Evolutionary conservation across 78 protist genomes (phyloP), one percentile per base, ranked within the genome.

Genomic region (Protostelium mycophagum): DNA sequence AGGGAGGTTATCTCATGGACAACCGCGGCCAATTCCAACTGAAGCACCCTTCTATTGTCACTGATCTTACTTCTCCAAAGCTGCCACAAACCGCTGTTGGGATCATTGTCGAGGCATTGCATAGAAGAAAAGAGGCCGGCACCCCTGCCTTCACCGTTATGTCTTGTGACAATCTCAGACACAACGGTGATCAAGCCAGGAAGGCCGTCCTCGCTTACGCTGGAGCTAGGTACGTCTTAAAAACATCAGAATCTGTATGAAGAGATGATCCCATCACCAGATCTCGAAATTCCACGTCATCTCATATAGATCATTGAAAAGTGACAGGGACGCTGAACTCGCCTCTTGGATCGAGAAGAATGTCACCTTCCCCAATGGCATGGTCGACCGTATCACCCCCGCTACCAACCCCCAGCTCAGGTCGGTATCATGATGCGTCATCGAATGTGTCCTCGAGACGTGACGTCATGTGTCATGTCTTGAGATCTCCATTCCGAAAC

Each of bases 331-430:
- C n/a, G n/a, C n/a, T n/a, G n/a, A n/a, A n/a, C n/a, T n/a, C n/a
- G n/a, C n/a, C n/a, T n/a, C n/a, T 5, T 88, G 90, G 90, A 38
- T 39, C 0, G 90, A 88, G 31, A 9, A 88, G 35, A 88, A 88
- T 63, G 85, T 88, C 85, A 34, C 37, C 31, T 88, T 37, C 38
- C 90, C 90, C 36, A 88, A 88, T 73, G 38, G 87, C 1, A 88
- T 88, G 90, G 90, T 88, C 1, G 90, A 88, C 85, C 83, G 90
- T 38, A 88, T 88, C 86, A 88, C 90, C 31, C 90, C 90, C 0
- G 73, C 73, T 16, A 51, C 16, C 85, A 88, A 36, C 90, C 90
- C 36, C 63, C 37, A 34, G 90, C 1, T 28, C 86, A 38, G 38
- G n/a, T 88, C 51, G 1, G 83, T 85, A 25, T 36, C 9, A 37